These are phyloP conservation scores for Fusarium tupiense DNA, from an alignment of 2,329 filamentous ascomycete genomes.

Conservation along the genomic window DNA sequence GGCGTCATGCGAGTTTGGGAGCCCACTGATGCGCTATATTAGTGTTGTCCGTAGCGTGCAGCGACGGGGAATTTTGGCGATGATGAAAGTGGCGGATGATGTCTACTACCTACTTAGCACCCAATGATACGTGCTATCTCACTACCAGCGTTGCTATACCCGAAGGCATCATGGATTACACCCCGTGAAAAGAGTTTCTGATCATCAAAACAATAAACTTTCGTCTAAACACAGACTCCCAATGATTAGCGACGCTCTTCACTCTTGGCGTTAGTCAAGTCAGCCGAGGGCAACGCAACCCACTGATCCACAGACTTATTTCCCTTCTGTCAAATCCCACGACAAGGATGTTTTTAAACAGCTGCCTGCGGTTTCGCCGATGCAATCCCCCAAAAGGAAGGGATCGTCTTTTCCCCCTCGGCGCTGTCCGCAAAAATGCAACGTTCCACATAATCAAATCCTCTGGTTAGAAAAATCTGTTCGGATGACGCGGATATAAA, in stretches of 20 bases:
- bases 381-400: neutral
- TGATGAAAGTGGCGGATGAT: neutral
- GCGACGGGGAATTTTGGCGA: neutral
- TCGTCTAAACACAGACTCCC: neutral
- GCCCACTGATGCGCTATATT: neutral
- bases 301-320: constrained; percentile 8
- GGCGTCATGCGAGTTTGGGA: constrained; percentile 14
- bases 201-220: neutral
- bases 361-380: constrained; percentile 28
- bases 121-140: too few species aligned
- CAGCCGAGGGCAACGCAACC: neutral
- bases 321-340: neutral
- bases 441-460: neutral
- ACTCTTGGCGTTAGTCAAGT: constrained; percentile 25
- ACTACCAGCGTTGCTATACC: fast-evolving
- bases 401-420: neutral
- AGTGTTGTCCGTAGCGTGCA: neutral
- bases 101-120: too few species aligned
- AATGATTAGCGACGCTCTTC: neutral
- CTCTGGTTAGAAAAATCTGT: neutral
- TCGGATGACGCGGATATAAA: constrained; percentile 23
- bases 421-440: constrained; percentile 1
- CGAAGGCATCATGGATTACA: neutral
- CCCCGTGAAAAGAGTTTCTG: fast-evolving
- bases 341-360: neutral